These are phyloP conservation scores for Solanum sparsipilum DNA, from an alignment of 257 asterid genomes.

Conservation along the genomic window DNA sequence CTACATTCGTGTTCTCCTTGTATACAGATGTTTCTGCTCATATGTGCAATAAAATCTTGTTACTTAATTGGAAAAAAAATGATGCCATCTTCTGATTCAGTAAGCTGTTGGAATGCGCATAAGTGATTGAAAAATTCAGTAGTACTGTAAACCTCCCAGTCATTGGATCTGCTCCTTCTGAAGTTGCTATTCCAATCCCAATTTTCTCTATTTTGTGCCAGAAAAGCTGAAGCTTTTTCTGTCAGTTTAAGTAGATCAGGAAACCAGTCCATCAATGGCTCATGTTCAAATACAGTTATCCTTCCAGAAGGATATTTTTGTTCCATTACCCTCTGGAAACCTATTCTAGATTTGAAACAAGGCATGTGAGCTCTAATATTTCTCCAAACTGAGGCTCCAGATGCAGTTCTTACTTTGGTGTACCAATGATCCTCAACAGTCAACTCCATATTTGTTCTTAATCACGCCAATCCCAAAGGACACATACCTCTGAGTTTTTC, in stretches of 20 bases:
- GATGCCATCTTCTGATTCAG: not conserved
- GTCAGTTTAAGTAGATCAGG: not conserved
- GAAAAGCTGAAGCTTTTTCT: not conserved
- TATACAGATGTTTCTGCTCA: not conserved
- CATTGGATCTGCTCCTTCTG: not conserved
- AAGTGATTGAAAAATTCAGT: not conserved
- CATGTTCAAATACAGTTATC: not conserved
- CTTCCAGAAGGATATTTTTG: not conserved
- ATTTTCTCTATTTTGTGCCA: not conserved
- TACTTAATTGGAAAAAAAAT: not conserved
- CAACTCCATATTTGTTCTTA: not conserved
- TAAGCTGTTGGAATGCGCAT: not conserved
- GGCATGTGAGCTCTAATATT: not conserved
- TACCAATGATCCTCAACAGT: not conserved
- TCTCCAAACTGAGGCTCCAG: not conserved
- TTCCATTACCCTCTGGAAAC: not conserved
- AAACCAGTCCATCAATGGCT: not conserved
- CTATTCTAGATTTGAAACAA: not conserved
- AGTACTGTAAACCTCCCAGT: not conserved
- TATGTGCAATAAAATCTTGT: not conserved
- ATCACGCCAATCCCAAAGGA: not conserved
- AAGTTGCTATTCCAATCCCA: not conserved
- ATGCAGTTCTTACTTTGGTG: not conserved
- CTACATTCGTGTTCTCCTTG: not conserved
- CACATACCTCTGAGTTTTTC: not conserved